These are phyloP conservation scores for Bisporella sp. DNA, from an alignment of 2,329 filamentous ascomycete genomes.

Conservation along the genomic window DNA sequence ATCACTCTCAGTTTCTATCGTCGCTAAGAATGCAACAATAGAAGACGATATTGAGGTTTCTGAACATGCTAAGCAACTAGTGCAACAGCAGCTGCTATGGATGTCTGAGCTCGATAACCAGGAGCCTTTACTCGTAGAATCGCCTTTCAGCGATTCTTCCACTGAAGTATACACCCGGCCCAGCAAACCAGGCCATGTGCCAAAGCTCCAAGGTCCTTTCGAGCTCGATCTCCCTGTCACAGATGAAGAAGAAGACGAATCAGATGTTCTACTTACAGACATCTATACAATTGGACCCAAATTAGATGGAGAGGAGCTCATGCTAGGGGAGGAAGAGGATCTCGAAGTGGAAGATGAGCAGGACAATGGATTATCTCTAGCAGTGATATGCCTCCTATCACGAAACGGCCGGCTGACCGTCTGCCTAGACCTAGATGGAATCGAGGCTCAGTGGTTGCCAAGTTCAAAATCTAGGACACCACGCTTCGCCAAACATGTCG, in stretches of 20 bases:
- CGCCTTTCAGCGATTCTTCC: slow-evolving; percentile 39
- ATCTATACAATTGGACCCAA: slow-evolving; percentile 58
- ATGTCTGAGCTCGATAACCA: slow-evolving; percentile 60
- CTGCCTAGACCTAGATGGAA: slow-evolving; percentile 53
- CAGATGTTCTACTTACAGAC: slow-evolving; percentile 51
- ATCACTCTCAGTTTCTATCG: slow-evolving; percentile 74
- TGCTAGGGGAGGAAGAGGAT: slow-evolving; percentile 59
- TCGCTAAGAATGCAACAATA: slow-evolving; percentile 60
- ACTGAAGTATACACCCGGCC: slow-evolving; percentile 52
- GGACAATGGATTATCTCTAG: slow-evolving; percentile 53
- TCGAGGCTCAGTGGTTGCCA: slow-evolving; percentile 60
- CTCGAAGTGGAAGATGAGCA: slow-evolving; percentile 48
- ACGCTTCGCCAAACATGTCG: slow-evolving; percentile 31
- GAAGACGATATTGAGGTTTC: slow-evolving; percentile 52
- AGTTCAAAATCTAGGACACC: slow-evolving; percentile 41
- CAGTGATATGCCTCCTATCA: slow-evolving; percentile 52
- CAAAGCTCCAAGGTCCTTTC: slow-evolving; percentile 57
- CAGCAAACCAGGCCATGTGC: slow-evolving; percentile 48
- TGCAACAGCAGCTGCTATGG: slow-evolving; percentile 60
- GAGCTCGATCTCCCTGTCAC: slow-evolving; percentile 39
- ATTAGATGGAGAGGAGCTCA: slow-evolving; percentile 51
- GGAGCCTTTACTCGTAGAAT: slow-evolving; percentile 50
- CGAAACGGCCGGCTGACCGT: slow-evolving; percentile 54
- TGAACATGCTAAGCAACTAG: slow-evolving; percentile 46
- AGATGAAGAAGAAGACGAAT: slow-evolving; percentile 42